Evolutionary conservation across 1,139 yeast species (phyloP), one percentile per base, ranked within the genome.

Genomic region (Ogataea hybrid): DNA sequence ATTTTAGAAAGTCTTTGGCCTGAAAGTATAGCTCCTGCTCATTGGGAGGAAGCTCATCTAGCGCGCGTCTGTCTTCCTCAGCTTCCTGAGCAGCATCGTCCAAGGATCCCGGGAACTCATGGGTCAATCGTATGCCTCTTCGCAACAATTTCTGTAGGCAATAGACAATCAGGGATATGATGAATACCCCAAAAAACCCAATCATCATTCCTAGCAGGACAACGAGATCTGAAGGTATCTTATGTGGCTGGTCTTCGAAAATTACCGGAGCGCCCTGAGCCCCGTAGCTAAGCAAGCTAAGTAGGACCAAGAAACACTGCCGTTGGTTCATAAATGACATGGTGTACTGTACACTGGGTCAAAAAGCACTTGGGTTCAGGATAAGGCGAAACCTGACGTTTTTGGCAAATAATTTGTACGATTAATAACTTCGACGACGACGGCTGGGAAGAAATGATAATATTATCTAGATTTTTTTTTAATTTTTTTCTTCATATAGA

Each of bases 11-110:
- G 37, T 77, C 83, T 51, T 78, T 77, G 31, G 90, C 82, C 54
- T 79, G 85, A 54, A 81, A 76, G 57, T 82, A 90, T 25, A 90
- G 70, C 53, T 89, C 95, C 61, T 84, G 92, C 51, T 85, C 92
- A 48, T 83, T 84, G 4, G 84, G 78, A 15, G 81, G 67, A 12
- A 84, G 62, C 49, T 77, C 83, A 37, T 75, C 71, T 50, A 90
- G 70, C 0, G 79, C 82, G 49, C 75, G 73, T 50, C 75, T 68
- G 46, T 77, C 81, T 52, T 76, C 84, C 51, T 84, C 84, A 42
- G 84, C 77, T 29, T 73, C 70, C 25, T 80, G 67, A 3, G 51
- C 52, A 16, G 59, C 58, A 55, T 81, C 84, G 54, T 81, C 88
- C 44, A 76, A 68, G 20, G 75, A 67, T 9, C 82, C 84, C 0